phyloP scores from a whole-genome alignment of 768 basidiomycete species.

The Tricholoma furcatifolium region DNA sequence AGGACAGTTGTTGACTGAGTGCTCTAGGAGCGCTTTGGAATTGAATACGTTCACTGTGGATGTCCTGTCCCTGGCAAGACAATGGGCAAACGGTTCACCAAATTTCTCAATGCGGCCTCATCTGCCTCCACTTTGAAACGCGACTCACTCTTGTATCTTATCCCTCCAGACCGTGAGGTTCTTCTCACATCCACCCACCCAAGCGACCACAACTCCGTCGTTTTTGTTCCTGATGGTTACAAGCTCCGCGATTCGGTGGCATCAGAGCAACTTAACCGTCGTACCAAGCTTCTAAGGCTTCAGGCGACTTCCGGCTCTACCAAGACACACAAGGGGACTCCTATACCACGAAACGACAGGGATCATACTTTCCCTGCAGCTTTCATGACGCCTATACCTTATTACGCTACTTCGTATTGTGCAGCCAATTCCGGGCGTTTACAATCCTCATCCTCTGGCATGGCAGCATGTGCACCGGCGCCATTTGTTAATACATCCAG shows the following conservation, averaged over 20 bases:
- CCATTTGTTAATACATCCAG: too few relatives aligned
- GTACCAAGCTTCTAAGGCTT: neutral
- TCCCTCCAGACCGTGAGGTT: neutral
- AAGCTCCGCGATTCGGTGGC: neutral
- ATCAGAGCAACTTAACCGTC: neutral
- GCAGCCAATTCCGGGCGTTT: too few relatives aligned
- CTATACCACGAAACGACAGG: too few relatives aligned
- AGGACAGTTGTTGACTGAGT: neutral
- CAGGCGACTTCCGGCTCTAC: neutral
- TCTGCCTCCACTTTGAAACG: constrained; percentile 11
- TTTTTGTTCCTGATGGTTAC: neutral
- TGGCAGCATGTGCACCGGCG: too few relatives aligned
- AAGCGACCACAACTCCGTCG: neutral
- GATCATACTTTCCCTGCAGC: too few relatives aligned
- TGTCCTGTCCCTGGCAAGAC: neutral
- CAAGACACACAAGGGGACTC: too few relatives aligned
- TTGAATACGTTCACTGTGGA: neutral
- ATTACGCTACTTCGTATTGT: too few relatives aligned
- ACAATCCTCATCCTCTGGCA: too few relatives aligned
- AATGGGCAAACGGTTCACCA: neutral
- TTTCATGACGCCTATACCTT: too few relatives aligned
- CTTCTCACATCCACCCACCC: neutral
- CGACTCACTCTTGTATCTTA: neutral
- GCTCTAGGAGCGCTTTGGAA: neutral
- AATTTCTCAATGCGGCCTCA: neutral